These are phyloP conservation scores for Pisolithus orientalis DNA, from an alignment of 768 basidiomycete species.

Conservation along the genomic window DNA sequence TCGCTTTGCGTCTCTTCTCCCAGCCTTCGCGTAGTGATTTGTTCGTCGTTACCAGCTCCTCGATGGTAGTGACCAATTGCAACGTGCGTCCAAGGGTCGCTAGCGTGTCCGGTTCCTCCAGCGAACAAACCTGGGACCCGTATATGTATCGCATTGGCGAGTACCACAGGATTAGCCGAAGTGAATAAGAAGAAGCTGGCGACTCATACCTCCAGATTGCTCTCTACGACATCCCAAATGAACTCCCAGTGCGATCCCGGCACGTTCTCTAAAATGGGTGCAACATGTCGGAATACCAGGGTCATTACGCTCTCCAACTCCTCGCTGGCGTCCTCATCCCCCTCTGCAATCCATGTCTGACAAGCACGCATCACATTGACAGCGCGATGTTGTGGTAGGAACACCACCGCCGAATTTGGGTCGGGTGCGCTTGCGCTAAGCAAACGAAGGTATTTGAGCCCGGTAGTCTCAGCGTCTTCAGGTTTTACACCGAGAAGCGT, in stretches of 20 bases:
- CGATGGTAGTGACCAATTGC: slow-evolving; percentile 56
- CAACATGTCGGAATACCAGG: slow-evolving; percentile 64
- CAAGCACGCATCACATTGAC: slow-evolving; percentile 84
- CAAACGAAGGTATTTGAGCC: slow-evolving; percentile 60
- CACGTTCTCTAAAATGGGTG: slow-evolving; percentile 83
- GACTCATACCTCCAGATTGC: slow-evolving; percentile 70
- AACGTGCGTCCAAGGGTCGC: slow-evolving; percentile 67
- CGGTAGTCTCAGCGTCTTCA: slow-evolving; percentile 57
- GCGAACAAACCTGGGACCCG: slow-evolving; percentile 46
- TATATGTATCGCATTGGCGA: not conserved
- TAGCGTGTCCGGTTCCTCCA: slow-evolving; percentile 52
- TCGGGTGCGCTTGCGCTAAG: slow-evolving; percentile 72
- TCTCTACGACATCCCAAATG: slow-evolving; percentile 84
- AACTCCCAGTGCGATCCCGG: slow-evolving; percentile 90
- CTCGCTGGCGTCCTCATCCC: slow-evolving; percentile 55
- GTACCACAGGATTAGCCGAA: not conserved
- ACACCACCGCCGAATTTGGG: slow-evolving; percentile 70
- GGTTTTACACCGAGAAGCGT: slow-evolving; percentile 61
- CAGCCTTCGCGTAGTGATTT: slow-evolving; percentile 66
- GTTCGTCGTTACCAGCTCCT: slow-evolving; percentile 68
- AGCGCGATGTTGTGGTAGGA: slow-evolving; percentile 79
- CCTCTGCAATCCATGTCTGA: slow-evolving; percentile 70
- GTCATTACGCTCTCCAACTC: slow-evolving; percentile 77
- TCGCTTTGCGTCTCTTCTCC: slow-evolving; percentile 46
- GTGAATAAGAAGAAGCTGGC: not conserved